phyloP scores from a whole-genome alignment of 2,329 filamentous ascomycete species.

The Diaporthe amygdali region DNA sequence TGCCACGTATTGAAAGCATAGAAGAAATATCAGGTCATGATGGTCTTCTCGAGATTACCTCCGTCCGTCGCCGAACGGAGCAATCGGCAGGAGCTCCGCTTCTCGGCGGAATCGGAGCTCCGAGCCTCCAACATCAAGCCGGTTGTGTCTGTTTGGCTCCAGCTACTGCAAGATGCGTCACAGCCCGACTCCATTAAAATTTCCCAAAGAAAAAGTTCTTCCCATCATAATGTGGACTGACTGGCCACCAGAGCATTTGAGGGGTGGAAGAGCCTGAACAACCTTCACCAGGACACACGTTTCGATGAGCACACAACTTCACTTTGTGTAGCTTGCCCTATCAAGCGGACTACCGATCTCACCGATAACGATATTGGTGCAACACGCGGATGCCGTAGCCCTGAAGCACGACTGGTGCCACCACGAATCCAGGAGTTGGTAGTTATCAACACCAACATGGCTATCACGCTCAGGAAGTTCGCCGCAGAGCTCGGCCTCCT shows the following conservation, averaged over 20 bases:
- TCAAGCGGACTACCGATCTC: background rate
- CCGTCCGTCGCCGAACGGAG: background rate
- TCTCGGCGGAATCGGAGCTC: too few species aligned
- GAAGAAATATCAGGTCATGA: too few species aligned
- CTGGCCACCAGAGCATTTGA: background rate
- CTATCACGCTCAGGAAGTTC: background rate
- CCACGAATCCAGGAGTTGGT: too few species aligned
- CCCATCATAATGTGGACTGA: background rate
- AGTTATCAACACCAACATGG: background rate
- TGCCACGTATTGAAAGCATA: too few species aligned
- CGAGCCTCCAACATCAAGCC: background rate
- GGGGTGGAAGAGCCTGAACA: background rate
- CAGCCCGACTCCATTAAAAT: background rate
- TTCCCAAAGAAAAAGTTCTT: background rate
- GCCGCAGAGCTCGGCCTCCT: slow-evolving; percentile 49
- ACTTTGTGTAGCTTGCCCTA: background rate
- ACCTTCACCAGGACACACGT: background rate
- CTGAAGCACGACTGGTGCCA: background rate
- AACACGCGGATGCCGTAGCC: background rate
- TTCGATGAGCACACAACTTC: background rate
- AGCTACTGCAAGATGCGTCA: background rate
- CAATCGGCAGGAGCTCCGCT: background rate
- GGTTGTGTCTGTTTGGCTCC: background rate
- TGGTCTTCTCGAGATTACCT: background rate
- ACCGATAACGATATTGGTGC: background rate